Evolutionary conservation across 192 early-diverging fungal species (phyloP).

Genomic region (Haplosporangium gracile): DNA sequence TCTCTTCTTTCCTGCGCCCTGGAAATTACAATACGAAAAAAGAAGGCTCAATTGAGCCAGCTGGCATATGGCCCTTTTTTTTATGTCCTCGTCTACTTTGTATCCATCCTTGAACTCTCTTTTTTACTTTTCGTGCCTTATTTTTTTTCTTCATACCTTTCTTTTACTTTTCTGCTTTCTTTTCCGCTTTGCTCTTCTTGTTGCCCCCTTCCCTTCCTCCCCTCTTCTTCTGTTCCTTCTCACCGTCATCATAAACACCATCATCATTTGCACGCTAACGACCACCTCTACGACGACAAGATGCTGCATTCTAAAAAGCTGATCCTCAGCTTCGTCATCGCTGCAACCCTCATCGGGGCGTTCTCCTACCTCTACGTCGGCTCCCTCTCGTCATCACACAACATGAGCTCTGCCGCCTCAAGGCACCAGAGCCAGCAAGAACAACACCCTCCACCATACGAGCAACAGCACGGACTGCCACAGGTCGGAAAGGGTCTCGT

Average conservation of each 20-base stretch:
- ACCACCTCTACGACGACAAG: not conserved
- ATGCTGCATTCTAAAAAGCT: slow-evolving; percentile 41
- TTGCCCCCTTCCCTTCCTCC: slow-evolving; percentile 5
- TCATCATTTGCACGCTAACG: not conserved
- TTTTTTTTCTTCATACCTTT: not conserved
- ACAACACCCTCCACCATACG: not conserved
- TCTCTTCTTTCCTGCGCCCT: too few species aligned
- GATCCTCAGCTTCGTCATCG: slow-evolving; percentile 36
- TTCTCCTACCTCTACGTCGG: slow-evolving; percentile 39
- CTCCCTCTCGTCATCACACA: slow-evolving; percentile 9
- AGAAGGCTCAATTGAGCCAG: too few species aligned
- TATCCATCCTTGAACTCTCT: not conserved
- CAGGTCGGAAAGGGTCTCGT: slow-evolving; percentile 33
- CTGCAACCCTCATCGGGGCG: slow-evolving; percentile 29
- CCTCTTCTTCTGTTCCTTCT: not conserved
- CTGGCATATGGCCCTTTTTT: too few species aligned
- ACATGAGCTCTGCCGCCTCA: not conserved
- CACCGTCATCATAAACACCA: not conserved
- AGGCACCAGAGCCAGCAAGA: not conserved
- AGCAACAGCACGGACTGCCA: not conserved
- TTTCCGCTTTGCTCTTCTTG: not conserved
- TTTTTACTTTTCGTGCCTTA: not conserved
- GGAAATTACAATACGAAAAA: too few species aligned
- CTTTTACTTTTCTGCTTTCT: not conserved
- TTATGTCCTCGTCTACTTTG: too few species aligned